phyloP scores from a whole-genome alignment of 148 eudicot genomes.

The Heliamphora exappendiculata region DNA sequence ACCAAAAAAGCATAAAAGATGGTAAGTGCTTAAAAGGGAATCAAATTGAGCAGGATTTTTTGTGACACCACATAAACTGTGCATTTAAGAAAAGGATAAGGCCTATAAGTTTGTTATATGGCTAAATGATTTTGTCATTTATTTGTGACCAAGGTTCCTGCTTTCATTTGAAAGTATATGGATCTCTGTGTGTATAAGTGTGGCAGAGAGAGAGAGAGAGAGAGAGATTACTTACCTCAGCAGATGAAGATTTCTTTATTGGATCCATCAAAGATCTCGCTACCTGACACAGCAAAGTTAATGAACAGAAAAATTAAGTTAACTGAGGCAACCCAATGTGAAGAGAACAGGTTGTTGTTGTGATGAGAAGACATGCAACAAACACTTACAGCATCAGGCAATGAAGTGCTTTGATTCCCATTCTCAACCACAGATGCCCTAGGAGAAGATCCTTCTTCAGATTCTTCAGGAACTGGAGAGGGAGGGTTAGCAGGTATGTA shows the following conservation, averaged over 20 bases:
- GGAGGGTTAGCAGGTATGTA: constrained; percentile 86
- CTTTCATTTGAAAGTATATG: neutral
- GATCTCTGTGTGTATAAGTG: no score
- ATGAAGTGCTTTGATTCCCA: constrained; percentile 39
- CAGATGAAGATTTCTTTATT: constrained; percentile 41
- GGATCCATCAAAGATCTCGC: constrained; percentile 41
- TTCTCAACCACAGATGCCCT: constrained; percentile 42
- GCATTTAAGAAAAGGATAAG: neutral
- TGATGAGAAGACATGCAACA: neutral
- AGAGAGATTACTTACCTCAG: constrained; percentile 39
- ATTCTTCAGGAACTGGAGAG: constrained; percentile 89
- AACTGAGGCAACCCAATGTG: neutral
- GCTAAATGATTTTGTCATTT: neutral
- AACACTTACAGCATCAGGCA: constrained; percentile 52
- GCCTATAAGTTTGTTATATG: neutral
- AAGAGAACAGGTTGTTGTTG: neutral
- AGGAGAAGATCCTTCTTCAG: constrained; percentile 88
- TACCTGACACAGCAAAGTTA: constrained; percentile 29
- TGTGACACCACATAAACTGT: neutral
- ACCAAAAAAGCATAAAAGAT: neutral
- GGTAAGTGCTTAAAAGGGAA: neutral
- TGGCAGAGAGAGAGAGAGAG: neutral
- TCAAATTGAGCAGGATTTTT: neutral
- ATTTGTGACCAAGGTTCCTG: no score
- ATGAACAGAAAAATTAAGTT: neutral